Base-by-base conservation (phyloP, 495 filamentous ascomycete species). In the Daldinia bambusicola region DNA sequence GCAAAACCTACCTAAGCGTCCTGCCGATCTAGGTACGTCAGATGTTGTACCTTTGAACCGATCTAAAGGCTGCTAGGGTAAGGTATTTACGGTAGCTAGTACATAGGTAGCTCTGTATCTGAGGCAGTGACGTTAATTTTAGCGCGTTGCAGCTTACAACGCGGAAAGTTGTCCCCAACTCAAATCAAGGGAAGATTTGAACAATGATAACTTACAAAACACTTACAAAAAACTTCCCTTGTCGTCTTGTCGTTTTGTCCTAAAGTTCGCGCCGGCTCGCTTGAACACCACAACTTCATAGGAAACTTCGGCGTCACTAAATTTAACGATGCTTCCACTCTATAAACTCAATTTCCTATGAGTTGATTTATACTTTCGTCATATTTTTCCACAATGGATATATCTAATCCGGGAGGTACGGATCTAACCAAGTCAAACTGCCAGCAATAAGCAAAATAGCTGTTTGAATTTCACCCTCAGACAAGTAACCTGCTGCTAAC, bases 321-420 rank as follows among this genome's bases (percentile, higher is more conserved):
- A 3, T 26, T 26, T 30, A 12, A 71, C 30, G 31, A 67, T 72
- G 69, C 55, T 6, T 16, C 30, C 31, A 1, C 16, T 48, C 13
- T 10, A 38, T 14, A 31, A 45, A 26, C 22, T 55, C 31, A 53
- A 20, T 10, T 38, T 63, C 53, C 63, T 45, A 67, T 56, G 26
- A 40, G 45, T 45, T 41, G 26, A 16, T 16, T 59, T 57, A 16
- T 48, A 32, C 52, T 66, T 55, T 43, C 30, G n/a, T 63, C 34
- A 7, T 26, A 41, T 31, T 14, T 14, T 9, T 37, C 6, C 26
- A 56, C 14, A 51, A 71, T 71, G 63, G 63, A 58, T 13, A n/a
- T 13, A 26, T 38, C 52, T 16, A 63, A 58, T 18, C 50, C 50
- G 57, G 57, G 63, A 66, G 68, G 63, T 66, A 67, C 34, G 63